Conservation (phyloP, 257 asterid species). For the Solanum pennellii region DNA sequence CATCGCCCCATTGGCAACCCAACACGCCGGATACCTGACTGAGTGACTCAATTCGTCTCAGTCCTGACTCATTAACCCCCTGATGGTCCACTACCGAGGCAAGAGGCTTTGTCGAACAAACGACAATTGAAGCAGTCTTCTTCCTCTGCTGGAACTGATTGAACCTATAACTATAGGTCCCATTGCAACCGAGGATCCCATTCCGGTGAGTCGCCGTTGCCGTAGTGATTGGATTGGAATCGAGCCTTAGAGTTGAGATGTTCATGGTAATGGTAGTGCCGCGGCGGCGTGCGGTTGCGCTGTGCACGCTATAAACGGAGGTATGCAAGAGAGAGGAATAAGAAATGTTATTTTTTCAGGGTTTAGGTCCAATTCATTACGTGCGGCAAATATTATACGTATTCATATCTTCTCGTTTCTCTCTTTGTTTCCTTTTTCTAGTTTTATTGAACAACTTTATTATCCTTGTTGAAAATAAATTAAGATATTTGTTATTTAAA, state of each 20-base stretch:
- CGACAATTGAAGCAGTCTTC: not conserved
- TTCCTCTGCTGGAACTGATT: not conserved
- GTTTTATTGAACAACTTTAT: too few species aligned
- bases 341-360: not conserved
- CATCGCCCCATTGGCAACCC: slow-evolving; percentile 98
- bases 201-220: not conserved
- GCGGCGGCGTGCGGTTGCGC: not conserved
- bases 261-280: not conserved
- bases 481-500: too few species aligned
- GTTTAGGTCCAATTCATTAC: not conserved
- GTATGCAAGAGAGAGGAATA: not conserved
- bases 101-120: not conserved
- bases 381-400: not conserved
- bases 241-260: slow-evolving; percentile 2
- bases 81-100: not conserved
- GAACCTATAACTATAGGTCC: not conserved
- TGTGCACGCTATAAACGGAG: not conserved
- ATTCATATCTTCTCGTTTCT: not conserved
- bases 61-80: slow-evolving; percentile 11
- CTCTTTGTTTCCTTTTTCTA: not conserved
- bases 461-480: too few species aligned
- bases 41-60: slow-evolving; percentile 53
- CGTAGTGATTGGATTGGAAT: not conserved
- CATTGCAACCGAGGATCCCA: not conserved
- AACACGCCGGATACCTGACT: slow-evolving; percentile 89